phyloP scores from a whole-genome alignment of 2,329 filamentous ascomycete genomes.

The Colletotrichum tamarilloi region DNA sequence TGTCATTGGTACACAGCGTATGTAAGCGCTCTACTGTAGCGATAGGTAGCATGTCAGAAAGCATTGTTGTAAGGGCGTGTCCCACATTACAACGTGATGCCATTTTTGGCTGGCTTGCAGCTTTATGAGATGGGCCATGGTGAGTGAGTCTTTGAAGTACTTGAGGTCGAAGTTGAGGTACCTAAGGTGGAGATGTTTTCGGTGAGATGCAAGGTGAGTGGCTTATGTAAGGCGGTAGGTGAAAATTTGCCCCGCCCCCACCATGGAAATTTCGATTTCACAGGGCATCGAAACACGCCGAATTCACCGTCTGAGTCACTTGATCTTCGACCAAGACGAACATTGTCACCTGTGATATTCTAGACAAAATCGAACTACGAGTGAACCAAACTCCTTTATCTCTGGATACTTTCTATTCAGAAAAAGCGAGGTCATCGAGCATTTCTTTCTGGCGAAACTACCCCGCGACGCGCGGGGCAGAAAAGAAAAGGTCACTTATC shows the following conservation, averaged over 20 bases:
- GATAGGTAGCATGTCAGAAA: conserved; percentile 17
- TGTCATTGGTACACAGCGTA: not conserved
- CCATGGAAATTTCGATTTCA: conserved; percentile 37
- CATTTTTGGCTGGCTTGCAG: not conserved
- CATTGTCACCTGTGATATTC: not conserved
- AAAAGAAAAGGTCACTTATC: not conserved
- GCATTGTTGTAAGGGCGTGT: not conserved
- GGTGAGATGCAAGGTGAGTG: conserved; percentile 12
- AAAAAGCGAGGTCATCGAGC: not conserved
- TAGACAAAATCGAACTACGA: not conserved
- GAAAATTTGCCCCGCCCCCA: conserved; percentile 39
- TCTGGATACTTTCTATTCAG: no score
- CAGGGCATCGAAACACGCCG: conserved; percentile 22
- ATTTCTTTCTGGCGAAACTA: not conserved
- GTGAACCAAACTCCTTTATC: no score
- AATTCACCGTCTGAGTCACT: conserved; percentile 21
- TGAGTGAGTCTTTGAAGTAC: not conserved
- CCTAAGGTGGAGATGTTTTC: not conserved
- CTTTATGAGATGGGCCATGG: no score
- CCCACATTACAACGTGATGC: not conserved
- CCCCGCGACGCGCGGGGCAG: conserved; percentile 34
- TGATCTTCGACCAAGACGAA: not conserved
- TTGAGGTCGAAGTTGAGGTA: not conserved
- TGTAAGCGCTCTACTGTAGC: conserved; percentile 20
- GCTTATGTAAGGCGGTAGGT: conserved; percentile 35